Evolutionary conservation across 2,329 filamentous ascomycete species (phyloP), one percentile per base, ranked within the genome.

Genomic region (Fonsecaea multimorphosa): DNA sequence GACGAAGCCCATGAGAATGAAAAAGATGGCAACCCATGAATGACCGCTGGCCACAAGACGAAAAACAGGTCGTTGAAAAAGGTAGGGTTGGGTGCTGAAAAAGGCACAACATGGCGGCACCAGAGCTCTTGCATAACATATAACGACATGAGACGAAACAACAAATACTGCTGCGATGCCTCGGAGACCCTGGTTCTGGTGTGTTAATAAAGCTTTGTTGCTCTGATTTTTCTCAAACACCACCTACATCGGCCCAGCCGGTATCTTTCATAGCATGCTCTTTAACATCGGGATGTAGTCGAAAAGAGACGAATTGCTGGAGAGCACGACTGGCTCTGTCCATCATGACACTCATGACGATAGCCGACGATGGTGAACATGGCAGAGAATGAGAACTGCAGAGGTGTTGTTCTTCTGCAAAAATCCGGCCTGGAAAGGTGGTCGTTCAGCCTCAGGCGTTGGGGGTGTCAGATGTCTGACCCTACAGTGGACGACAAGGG

Each of bases 21-120:
- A 84, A 76, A 90, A 89, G 68, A 89, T 86, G 14, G 86, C 84
- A 1, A 90, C 88, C 75, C 87, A 88, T 53, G 87, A 85, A 16
- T 88, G 83, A 24, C 88, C 86, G 72, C 87, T 86, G 57, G 84
- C 80, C 44, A 85, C 78, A 55, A 89, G 82, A 63, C 87, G 84
- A 64, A 89, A 77, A 71, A 86, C 84, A 14, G 86, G 87, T 46
- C 82, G 79, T 74, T 89, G 86, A 66, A 87, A 80, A 32, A 86
- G 69, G 56, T 81, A 79, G 4, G 84, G 82, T 9, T 19, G 57
- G 5, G 24, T 40, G 34, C 59, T 65, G 34, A 54, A 59, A 1
- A 78, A 72, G 2, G 77, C 76, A 36, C 77, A 77, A 61, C 79
- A 77, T 5, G 84, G 80, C 36, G 79, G 76, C 68, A 86, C 82